A percentile compares a stretch with the other conserved stretches of the same genome.
Conservation (phyloP, 2,329 filamentous ascomycete species). For the Ophiostoma himal-ulmi region DNA sequence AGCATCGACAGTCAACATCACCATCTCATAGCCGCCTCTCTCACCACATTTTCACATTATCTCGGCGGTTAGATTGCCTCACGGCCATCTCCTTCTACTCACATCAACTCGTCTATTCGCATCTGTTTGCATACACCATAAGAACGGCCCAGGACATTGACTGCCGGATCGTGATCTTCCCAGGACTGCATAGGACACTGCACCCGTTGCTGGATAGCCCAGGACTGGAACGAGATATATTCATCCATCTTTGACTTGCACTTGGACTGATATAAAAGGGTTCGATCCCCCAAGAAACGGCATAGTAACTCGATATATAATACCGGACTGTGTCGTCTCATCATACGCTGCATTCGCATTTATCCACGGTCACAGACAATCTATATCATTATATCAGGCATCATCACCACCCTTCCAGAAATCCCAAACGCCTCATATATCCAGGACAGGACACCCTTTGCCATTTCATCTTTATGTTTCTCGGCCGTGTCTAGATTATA, state of each 20-base stretch:
- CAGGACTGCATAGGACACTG: not conserved
- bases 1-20: not conserved
- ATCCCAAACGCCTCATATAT: not conserved
- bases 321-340: not conserved
- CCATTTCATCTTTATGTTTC: not conserved
- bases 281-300: not conserved
- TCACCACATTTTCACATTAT: not conserved
- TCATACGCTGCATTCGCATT: not conserved
- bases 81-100: not conserved
- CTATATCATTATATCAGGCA: not conserved
- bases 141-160: not conserved
- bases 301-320: not conserved
- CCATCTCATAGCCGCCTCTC: not conserved
- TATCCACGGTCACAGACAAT: not conserved
- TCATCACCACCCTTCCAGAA: not conserved
- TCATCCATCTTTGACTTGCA: not conserved
- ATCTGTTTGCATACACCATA: not conserved
- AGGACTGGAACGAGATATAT: constrained; percentile 3
- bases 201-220: not conserved
- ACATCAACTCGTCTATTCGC: not conserved
- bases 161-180: not conserved
- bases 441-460: not conserved
- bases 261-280: not conserved
- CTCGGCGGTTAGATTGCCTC: not conserved
- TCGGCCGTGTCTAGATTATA: not conserved